These are phyloP conservation scores for Blastocrithidia nonstop DNA, from an alignment of 208 protist species.

Conservation along the genomic window DNA sequence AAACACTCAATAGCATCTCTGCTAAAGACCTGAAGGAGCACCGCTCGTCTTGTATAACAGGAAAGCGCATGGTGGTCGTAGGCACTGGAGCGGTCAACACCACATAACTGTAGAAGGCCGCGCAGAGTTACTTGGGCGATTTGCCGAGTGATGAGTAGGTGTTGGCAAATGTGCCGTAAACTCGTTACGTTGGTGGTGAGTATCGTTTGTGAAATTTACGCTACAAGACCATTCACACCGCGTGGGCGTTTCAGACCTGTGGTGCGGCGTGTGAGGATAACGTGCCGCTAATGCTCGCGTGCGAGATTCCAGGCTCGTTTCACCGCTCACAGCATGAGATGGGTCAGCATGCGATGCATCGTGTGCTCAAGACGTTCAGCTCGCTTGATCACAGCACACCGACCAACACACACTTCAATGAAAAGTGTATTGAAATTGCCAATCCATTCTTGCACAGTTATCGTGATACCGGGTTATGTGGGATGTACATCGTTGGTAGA, in stretches of 20 bases:
- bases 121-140: constrained; percentile 82
- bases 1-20: constrained; percentile 83
- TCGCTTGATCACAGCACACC: constrained; percentile 76
- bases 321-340: constrained; percentile 82
- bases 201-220: constrained; percentile 81
- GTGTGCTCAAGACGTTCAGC: constrained; percentile 77
- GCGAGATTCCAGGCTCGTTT: constrained; percentile 75
- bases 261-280: constrained; percentile 71
- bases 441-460: constrained; percentile 81
- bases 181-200: constrained; percentile 69
- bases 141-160: constrained; percentile 16
- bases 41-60: constrained; percentile 75
- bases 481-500: constrained; percentile 72
- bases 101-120: constrained; percentile 83
- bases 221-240: constrained; percentile 77
- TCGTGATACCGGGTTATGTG: constrained; percentile 77
- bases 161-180: constrained; percentile 17
- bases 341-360: constrained; percentile 75
- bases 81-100: constrained; percentile 92
- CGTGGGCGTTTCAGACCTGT: constrained; percentile 83
- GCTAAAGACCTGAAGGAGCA: constrained; percentile 48
- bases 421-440: constrained; percentile 75
- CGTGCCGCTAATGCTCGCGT: constrained; percentile 70
- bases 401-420: constrained; percentile 81
- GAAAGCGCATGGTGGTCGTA: constrained; percentile 89